phyloP scores from a whole-genome alignment of 208 protist species.

The Phytomonas sp. region DNA sequence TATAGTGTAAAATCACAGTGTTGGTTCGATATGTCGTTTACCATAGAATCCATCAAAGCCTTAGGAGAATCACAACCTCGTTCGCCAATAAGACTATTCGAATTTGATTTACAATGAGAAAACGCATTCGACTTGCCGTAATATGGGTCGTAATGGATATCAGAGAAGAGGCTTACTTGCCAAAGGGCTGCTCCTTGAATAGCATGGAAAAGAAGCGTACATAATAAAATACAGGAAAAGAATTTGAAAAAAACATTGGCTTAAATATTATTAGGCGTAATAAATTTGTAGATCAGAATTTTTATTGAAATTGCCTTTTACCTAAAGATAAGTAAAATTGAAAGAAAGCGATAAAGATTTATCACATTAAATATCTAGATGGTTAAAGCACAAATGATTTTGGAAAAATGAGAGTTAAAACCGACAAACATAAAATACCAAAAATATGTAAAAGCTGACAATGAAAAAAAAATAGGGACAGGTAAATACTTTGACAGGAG shows the following conservation, averaged over 20 bases:
- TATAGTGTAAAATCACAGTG: slow-evolving; percentile 27
- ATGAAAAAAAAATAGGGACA: too few relatives aligned
- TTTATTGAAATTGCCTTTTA: neutral
- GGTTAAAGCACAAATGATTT: neutral
- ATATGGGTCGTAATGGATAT: slow-evolving; percentile 73
- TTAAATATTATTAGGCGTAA: neutral
- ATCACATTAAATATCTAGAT: slow-evolving; percentile 5
- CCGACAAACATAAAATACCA: slow-evolving; percentile 3
- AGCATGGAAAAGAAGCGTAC: neutral
- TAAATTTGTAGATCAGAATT: neutral
- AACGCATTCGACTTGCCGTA: slow-evolving; percentile 43
- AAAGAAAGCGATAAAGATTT: slow-evolving; percentile 2
- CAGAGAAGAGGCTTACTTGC: slow-evolving; percentile 45
- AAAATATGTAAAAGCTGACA: too few relatives aligned
- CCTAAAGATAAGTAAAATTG: neutral
- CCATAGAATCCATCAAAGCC: slow-evolving; percentile 33
- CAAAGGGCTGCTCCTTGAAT: too few relatives aligned
- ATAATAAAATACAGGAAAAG: slow-evolving; percentile 24
- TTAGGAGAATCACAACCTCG: slow-evolving; percentile 45
- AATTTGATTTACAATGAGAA: slow-evolving; percentile 18
- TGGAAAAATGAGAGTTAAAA: slow-evolving; percentile 1
- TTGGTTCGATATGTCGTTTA: slow-evolving; percentile 27
- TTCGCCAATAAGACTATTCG: slow-evolving; percentile 21
- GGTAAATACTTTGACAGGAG: too few relatives aligned
- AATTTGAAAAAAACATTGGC: slow-evolving; percentile 2